phyloP scores from a whole-genome alignment of 2,329 filamentous ascomycete genomes.

The Penicillium expansum region DNA sequence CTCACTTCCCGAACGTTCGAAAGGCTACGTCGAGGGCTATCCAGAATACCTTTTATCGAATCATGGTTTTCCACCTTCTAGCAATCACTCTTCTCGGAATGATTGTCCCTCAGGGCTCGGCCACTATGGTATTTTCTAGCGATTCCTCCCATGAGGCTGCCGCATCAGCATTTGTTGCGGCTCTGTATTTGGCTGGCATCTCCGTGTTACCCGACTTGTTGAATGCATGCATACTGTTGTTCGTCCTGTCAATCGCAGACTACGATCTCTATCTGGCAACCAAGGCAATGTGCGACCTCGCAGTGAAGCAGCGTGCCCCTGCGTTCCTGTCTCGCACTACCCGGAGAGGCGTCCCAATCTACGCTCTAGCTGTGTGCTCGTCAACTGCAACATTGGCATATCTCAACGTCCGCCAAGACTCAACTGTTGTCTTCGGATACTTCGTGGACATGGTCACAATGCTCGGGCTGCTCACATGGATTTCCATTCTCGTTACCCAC shows the following conservation, averaged over 20 bases:
- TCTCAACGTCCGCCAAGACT: slow-evolving; percentile 59
- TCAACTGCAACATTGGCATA: slow-evolving; percentile 65
- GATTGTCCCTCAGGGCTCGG: slow-evolving; percentile 68
- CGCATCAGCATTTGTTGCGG: slow-evolving; percentile 71
- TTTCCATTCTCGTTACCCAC: slow-evolving; percentile 65
- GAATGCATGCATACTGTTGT: slow-evolving; percentile 70
- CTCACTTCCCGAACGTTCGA: slow-evolving; percentile 73
- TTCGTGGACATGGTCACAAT: slow-evolving; percentile 66
- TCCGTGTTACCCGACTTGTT: slow-evolving; percentile 62
- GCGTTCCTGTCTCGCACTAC: slow-evolving; percentile 68
- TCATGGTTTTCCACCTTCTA: slow-evolving; percentile 74
- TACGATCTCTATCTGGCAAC: slow-evolving; percentile 73
- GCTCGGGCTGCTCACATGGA: slow-evolving; percentile 65
- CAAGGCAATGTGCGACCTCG: slow-evolving; percentile 68
- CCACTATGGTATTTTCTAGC: slow-evolving; percentile 51
- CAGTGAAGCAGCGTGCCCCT: slow-evolving; percentile 69
- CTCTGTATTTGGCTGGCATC: slow-evolving; percentile 64
- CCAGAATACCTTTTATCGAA: slow-evolving; percentile 76
- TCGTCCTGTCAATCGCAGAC: slow-evolving; percentile 72
- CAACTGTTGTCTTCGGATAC: slow-evolving; percentile 58
- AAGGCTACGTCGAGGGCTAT: slow-evolving; percentile 73
- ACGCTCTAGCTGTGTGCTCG: slow-evolving; percentile 60
- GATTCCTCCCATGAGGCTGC: slow-evolving; percentile 49
- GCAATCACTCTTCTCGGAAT: slow-evolving; percentile 72
- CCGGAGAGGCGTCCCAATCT: slow-evolving; percentile 66